Evolutionary conservation across 768 basidiomycete genomes (phyloP).

Genomic region (Gymnopilus junonius): DNA sequence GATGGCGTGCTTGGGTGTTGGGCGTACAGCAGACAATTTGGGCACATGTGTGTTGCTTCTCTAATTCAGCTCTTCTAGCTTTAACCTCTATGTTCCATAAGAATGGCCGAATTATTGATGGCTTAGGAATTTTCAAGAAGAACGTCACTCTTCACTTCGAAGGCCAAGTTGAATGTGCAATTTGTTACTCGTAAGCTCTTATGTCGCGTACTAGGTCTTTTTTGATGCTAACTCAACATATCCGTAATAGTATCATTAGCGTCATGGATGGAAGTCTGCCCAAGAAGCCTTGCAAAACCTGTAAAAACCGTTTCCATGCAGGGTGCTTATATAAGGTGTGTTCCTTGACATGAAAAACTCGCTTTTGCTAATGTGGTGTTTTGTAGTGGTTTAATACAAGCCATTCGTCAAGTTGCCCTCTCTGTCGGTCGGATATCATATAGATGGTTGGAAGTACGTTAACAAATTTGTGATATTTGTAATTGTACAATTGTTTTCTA

Average conservation of each 20-base stretch:
- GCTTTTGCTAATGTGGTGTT: background rate
- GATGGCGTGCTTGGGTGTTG: conserved; percentile 94
- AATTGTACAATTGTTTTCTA: no score
- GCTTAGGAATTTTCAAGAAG: conserved; percentile 87
- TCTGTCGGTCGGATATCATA: conserved; percentile 84
- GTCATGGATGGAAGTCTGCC: conserved; percentile 88
- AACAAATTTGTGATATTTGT: no score
- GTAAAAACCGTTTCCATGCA: conserved; percentile 93
- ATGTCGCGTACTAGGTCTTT: background rate
- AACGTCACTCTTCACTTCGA: conserved; percentile 94
- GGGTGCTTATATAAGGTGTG: conserved; percentile 87
- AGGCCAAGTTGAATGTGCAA: conserved; percentile 94
- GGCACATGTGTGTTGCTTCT: conserved; percentile 65
- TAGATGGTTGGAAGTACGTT: conserved; percentile 2
- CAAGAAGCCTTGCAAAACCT: conserved; percentile 90
- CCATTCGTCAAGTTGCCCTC: conserved; percentile 88
- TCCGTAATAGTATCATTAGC: conserved; percentile 76
- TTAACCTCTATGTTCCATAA: conserved; percentile 31
- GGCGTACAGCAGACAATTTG: conserved; percentile 91
- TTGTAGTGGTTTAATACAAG: conserved; percentile 86
- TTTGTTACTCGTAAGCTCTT: conserved; percentile 84
- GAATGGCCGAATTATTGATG: conserved; percentile 92
- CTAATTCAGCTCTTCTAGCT: background rate
- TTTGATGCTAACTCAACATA: background rate
- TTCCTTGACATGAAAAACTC: background rate